Evolutionary conservation across 305 asterid species (phyloP).

Genomic region (Fraxinus nigra): DNA sequence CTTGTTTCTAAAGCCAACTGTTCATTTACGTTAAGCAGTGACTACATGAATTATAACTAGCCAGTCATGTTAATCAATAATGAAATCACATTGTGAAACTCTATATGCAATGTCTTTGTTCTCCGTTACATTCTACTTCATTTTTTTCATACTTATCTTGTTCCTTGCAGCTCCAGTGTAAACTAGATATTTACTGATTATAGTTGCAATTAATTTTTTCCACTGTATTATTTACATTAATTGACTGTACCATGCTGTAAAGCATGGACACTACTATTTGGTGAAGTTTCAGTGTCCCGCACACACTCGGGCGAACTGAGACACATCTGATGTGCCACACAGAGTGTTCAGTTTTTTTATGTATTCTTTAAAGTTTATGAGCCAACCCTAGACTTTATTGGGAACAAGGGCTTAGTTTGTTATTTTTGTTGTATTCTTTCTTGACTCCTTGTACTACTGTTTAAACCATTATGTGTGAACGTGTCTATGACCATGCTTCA

Average conservation of each 20-base stretch:
- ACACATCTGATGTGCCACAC: neutral
- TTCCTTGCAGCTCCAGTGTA: neutral
- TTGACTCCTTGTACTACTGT: neutral
- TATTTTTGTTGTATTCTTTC: neutral
- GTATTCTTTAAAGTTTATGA: neutral
- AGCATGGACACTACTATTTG: neutral
- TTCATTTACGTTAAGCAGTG: neutral
- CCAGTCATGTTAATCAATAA: neutral
- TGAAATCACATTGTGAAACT: neutral
- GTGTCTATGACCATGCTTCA: neutral
- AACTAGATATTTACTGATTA: neutral
- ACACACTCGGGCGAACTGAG: neutral
- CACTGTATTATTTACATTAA: neutral
- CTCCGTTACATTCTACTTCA: neutral
- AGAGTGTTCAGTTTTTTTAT: neutral
- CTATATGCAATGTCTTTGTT: neutral
- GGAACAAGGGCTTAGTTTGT: neutral
- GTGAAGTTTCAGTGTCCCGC: neutral
- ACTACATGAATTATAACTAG: neutral
- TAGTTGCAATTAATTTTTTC: neutral
- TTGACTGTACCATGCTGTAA: neutral
- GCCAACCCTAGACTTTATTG: neutral
- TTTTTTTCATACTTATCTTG: neutral
- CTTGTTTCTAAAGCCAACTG: neutral
- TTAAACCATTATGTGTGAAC: neutral